phyloP scores from a whole-genome alignment of 2,329 filamentous ascomycete species.

The Colletotrichum plurivorum region DNA sequence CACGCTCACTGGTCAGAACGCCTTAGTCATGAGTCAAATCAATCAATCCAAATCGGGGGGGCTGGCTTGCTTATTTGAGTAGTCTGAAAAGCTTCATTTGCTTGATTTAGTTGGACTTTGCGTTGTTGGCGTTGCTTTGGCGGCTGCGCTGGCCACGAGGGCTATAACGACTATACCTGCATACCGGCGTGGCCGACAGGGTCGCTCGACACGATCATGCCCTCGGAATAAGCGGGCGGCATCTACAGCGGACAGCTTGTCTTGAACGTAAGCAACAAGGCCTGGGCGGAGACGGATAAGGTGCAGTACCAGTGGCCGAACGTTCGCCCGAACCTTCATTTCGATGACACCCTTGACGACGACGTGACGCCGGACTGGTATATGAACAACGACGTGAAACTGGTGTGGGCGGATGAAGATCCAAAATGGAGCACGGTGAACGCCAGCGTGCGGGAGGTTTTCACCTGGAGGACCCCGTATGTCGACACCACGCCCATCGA shows the following conservation, averaged over 20 bases:
- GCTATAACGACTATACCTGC: neutral
- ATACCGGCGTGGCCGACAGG: neutral
- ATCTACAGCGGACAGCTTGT: neutral
- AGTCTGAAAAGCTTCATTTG: too few species aligned
- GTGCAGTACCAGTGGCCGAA: neutral
- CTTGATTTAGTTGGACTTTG: too few species aligned
- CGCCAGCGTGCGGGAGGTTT: neutral
- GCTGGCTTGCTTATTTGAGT: too few species aligned
- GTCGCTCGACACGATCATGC: neutral
- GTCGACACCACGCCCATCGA: neutral
- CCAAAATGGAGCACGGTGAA: neutral
- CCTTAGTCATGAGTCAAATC: too few species aligned
- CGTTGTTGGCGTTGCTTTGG: too few species aligned
- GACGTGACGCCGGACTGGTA: neutral
- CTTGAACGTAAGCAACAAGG: neutral
- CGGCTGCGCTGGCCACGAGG: too few species aligned
- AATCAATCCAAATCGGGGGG: too few species aligned
- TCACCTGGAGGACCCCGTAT: neutral
- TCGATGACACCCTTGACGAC: too few species aligned
- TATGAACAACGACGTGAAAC: neutral
- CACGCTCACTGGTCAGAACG: too few species aligned
- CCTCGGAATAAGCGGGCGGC: too few species aligned
- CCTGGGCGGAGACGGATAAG: neutral
- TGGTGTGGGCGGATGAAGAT: neutral
- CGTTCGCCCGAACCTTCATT: neutral